phyloP scores from a whole-genome alignment of 1,139 yeast species.

The Candida tetrigidarum region DNA sequence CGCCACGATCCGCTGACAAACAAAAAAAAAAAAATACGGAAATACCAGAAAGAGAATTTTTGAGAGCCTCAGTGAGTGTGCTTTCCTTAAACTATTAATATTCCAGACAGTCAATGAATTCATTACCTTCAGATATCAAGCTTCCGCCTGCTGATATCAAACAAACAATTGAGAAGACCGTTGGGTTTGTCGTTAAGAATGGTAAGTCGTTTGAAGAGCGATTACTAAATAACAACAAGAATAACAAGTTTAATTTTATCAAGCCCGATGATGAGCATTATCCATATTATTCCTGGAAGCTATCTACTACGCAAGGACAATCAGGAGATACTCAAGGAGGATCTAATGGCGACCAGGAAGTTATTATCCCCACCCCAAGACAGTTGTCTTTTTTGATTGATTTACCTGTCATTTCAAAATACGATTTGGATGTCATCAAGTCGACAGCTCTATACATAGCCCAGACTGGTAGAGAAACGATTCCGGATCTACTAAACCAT shows the following conservation, averaged over 20 bases:
- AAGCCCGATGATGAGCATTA: conserved; percentile 56
- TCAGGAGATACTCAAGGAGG: not conserved
- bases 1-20: too few relatives aligned
- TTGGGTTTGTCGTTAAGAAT: conserved; percentile 68
- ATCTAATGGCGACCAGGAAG: conserved; percentile 6
- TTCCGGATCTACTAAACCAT: conserved; percentile 39
- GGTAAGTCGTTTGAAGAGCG: conserved; percentile 70
- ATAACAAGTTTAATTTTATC: conserved; percentile 67
- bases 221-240: conserved; percentile 50
- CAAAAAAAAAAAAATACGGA: too few relatives aligned
- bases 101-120: not conserved
- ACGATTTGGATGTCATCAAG: conserved; percentile 72
- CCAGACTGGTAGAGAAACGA: conserved; percentile 53
- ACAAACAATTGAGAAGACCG: conserved; percentile 71
- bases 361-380: conserved; percentile 18
- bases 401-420: conserved; percentile 59
- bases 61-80: too few relatives aligned
- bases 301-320: conserved; percentile 3
- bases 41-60: too few relatives aligned
- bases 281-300: conserved; percentile 55
- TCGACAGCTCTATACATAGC: conserved; percentile 73
- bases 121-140: conserved; percentile 43
- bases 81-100: too few relatives aligned
- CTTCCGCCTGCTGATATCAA: conserved; percentile 64
- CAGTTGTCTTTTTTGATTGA: conserved; percentile 51